Conservation (phyloP, 169 alveolate species). For the Plasmodium billcollinsi region DNA sequence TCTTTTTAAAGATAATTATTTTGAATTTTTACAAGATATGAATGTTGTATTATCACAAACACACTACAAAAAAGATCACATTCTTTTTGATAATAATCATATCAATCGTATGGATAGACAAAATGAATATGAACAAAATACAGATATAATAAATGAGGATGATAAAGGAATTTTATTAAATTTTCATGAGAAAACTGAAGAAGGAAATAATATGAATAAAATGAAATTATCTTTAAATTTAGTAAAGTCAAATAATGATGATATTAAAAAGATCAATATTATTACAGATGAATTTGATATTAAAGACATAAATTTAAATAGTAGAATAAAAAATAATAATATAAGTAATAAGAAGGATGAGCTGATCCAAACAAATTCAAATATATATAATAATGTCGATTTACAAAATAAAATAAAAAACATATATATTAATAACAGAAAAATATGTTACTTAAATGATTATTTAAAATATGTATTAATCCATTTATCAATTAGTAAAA, state of each 20-base stretch:
- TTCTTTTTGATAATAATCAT: not conserved
- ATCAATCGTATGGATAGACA: no score
- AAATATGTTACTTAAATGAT: slow-evolving; percentile 33
- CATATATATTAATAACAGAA: slow-evolving; percentile 21
- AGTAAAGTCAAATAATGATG: not conserved
- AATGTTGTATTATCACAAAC: not conserved
- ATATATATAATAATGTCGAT: slow-evolving; percentile 19
- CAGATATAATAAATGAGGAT: not conserved
- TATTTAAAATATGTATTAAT: slow-evolving; percentile 56
- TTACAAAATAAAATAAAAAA: slow-evolving; percentile 49
- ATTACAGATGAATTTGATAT: not conserved
- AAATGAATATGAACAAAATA: not conserved
- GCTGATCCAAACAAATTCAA: not conserved
- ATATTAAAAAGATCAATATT: not conserved
- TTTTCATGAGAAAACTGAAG: not conserved
- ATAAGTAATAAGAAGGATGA: not conserved
- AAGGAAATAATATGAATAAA: not conserved
- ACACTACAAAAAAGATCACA: not conserved
- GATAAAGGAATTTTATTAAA: not conserved
- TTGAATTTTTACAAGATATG: not conserved
- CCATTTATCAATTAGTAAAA: slow-evolving; percentile 23
- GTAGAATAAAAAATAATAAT: no score
- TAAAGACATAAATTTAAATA: not conserved
- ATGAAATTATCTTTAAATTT: not conserved
- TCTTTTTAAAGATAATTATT: slow-evolving; percentile 24